Percentiles rank a stretch among this genome's conserved stretches.
Evolutionary conservation across 176 grass and related monocot genomes (phyloP).

Genomic region (Oryza longistaminata): DNA sequence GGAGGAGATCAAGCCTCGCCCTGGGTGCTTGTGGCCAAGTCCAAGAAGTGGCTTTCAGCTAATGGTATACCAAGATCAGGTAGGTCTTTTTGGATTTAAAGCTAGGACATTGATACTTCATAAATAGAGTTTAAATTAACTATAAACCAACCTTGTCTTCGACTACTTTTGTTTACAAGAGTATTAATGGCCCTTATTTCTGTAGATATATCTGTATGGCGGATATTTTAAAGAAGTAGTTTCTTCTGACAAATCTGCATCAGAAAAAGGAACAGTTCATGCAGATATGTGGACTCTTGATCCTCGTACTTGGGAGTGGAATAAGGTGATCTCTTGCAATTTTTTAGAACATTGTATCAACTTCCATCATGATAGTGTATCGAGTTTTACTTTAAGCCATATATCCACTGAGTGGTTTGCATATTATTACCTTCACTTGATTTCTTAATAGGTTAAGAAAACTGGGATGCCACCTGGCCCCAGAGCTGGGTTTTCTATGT

Average conservation of each 20-base stretch:
- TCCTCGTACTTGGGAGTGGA: conserved; percentile 98
- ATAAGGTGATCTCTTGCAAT: conserved; percentile 64
- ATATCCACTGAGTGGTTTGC: not conserved
- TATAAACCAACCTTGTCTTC: not conserved
- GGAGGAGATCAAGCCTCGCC: conserved; percentile 94
- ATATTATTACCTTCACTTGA: conserved; percentile 25
- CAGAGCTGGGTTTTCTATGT: conserved; percentile 97
- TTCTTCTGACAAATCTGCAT: conserved; percentile 70
- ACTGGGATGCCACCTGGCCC: conserved; percentile 92
- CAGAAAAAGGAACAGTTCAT: conserved; percentile 97
- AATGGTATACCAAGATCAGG: conserved; percentile 95
- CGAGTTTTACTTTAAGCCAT: conserved; percentile 16
- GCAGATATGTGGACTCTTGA: conserved; percentile 96
- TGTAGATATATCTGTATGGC: conserved; percentile 93
- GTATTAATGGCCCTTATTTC: not conserved
- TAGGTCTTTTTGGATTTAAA: conserved; percentile 44
- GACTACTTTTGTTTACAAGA: conserved; percentile 27
- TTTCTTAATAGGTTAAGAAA: conserved; percentile 79
- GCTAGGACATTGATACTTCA: not conserved
- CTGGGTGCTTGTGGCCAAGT: conserved; percentile 91
- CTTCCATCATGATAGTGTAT: conserved; percentile 8
- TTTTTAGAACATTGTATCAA: conserved; percentile 19
- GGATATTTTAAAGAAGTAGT: conserved; percentile 98
- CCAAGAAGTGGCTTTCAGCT: conserved; percentile 98
- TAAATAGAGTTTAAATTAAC: not conserved